Base-by-base conservation (phyloP, 1,284 basidiomycete species). In the Phylloboletellus chloephorus region DNA sequence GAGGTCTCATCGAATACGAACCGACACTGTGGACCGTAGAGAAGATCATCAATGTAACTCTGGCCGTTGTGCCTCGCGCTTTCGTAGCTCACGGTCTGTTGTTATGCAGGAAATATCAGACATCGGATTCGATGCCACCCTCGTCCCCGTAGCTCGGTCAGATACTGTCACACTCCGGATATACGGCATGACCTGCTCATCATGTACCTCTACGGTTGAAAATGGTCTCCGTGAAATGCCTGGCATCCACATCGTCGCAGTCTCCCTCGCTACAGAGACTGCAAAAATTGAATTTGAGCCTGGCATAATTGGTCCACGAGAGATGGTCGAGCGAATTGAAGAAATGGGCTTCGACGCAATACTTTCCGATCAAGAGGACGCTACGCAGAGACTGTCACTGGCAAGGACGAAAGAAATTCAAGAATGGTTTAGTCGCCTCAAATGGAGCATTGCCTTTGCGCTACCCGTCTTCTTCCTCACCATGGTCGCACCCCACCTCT, bases 331-430 rank as follows among this genome's bases (percentile, higher is more conserved):
- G 50, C 76, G 78, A 38, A 79, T 97, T 46, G 87, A 92, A 51
- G 86, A 91, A 36, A 80, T 89, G 65, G 92, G 92, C 17, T 95
- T 90, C 60, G 88, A 96, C 56, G 91, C 89, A 8, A 81, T 93
- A 51, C 71, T 95, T n/a, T 77, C 82, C 4, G 85, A 91, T 54
- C 74, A 88, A 38, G 73, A 82, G 44, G 83, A 94, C 56, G 79
- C 79, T 1, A 92, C 94, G 2, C 96, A 98, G 64, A 70, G 95
- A 3, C 81, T 84, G 32, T 96, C 92, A 0, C 79, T 99, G 38
- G 86, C 86, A 5, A 86, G 93, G 25, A 86, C 89, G 37, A 93
- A 89, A 63, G 96, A 98, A 64, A 86, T 96, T 21, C 74, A 83
- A 39, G 81, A 90, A 56, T 99, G 96, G 96, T 73, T 82, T 21